Evolutionary conservation across 208 protist genomes (phyloP).

Genomic region (Borovskyia barvae): DNA sequence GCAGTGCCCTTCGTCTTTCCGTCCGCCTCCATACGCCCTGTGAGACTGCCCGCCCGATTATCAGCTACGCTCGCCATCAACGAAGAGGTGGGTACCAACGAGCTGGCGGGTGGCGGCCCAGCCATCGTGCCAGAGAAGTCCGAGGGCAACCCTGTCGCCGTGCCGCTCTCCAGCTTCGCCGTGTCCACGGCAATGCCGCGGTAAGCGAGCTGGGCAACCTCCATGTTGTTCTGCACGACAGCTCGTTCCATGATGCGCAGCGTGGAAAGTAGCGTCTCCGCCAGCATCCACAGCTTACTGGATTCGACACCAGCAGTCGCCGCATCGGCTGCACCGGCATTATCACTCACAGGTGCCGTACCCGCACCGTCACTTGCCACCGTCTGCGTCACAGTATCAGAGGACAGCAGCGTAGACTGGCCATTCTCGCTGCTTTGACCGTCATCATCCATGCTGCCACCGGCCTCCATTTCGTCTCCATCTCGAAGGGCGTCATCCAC

Average conservation of each 20-base stretch:
- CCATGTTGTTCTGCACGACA: slow-evolving; percentile 90
- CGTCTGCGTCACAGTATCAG: slow-evolving; percentile 6
- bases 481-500: slow-evolving; percentile 41
- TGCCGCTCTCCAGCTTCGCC: not conserved
- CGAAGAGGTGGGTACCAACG: not conserved
- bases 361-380: not conserved
- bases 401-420: slow-evolving; percentile 27
- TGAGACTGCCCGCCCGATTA: not conserved
- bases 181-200: slow-evolving; percentile 70
- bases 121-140: not conserved
- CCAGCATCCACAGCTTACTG: slow-evolving; percentile 66
- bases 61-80: slow-evolving; percentile 7
- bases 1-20: not conserved
- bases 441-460: slow-evolving; percentile 12
- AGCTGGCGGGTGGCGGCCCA: not conserved
- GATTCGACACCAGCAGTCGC: slow-evolving; percentile 3
- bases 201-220: slow-evolving; percentile 85
- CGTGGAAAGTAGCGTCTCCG: slow-evolving; percentile 75
- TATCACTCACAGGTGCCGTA: too few relatives aligned
- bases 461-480: slow-evolving; percentile 37
- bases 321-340: not conserved
- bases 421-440: slow-evolving; percentile 35
- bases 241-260: slow-evolving; percentile 89
- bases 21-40: not conserved
- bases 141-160: not conserved